Evolutionary conservation across 2,329 filamentous ascomycete species (phyloP), one percentile per base, ranked within the genome.

Genomic region (Epichloe uncinata): DNA sequence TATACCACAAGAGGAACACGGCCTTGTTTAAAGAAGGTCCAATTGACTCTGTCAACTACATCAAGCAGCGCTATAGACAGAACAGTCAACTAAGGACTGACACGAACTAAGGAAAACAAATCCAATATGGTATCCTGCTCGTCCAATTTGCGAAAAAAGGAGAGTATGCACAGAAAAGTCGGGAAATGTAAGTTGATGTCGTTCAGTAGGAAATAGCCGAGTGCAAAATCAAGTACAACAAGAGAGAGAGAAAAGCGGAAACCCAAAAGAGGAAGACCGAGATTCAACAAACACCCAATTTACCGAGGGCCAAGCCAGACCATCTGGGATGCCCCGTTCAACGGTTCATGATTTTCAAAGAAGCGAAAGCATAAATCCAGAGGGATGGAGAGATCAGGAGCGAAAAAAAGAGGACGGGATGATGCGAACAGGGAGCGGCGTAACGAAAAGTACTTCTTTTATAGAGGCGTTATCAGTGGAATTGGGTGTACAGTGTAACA

Each of bases 61-160:
- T 16, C 30, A 34, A n/a, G 34, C 18, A 38, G 16, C 18, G 20
- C 20, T 26, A 34, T 43, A 26, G n/a, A 50, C 41, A 44, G 20
- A 26, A 34, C 43, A 44, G 37, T 38, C 50, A 47, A 41, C 18
- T 9, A 38, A 44, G 18, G 45, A 33, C n/a, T 33, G 16, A 26
- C 22, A 16, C 15, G 49, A 57, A 48, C 16, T 7, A 22, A 30
- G 13, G 50, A 33, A 43, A 50, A 12, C 7, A 34, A 41, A 47
- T 13, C 5, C 26, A 58, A 56, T 57, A 50, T 57, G 54, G 57
- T 58, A 62, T 60, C 52, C 54, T 47, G 45, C 47, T 53, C 53
- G 45, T 57, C 52, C 49, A 54, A 48, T 54, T 53, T 52, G 43
- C 35, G 33, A 49, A 48, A 53, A 45, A 49, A 46, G 37, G 45